These are phyloP conservation scores for Aphanomyces euteiches DNA, from an alignment of 352 stramenopile species.

Conservation along the genomic window DNA sequence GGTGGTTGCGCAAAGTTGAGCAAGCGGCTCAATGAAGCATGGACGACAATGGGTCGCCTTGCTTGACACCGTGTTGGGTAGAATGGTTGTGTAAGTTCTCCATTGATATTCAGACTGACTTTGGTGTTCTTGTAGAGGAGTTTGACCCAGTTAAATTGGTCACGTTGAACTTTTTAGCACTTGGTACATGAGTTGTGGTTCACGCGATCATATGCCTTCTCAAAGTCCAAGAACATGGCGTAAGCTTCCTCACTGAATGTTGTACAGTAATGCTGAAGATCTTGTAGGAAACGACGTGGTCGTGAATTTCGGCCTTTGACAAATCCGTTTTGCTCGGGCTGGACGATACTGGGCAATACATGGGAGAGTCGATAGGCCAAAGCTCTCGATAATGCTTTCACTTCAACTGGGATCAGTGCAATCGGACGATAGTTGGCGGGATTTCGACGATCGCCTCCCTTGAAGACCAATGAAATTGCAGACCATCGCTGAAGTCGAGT, in stretches of 20 bases:
- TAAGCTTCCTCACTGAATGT: slow-evolving; percentile 1
- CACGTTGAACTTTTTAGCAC: background rate
- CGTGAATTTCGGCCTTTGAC: background rate
- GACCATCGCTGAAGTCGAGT: too few relatives aligned
- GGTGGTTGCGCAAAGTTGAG: too few relatives aligned
- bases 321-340: slow-evolving; percentile 16
- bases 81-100: background rate
- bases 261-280: slow-evolving; percentile 7
- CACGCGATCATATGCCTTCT: slow-evolving; percentile 19
- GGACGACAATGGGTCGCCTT: slow-evolving; percentile 16
- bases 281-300: background rate
- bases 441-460: background rate
- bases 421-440: background rate
- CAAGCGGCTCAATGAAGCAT: too few relatives aligned
- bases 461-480: background rate
- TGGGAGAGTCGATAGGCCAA: slow-evolving; percentile 3
- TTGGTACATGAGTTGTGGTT: background rate
- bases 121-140: slow-evolving; percentile 6
- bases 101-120: slow-evolving; percentile 3
- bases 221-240: slow-evolving; percentile 8
- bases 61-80: background rate
- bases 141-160: background rate
- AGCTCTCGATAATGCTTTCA: background rate
- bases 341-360: slow-evolving; percentile 1
- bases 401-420: background rate